Evolutionary conservation across 1,284 basidiomycete species (phyloP), one percentile per base, ranked within the genome.

Genomic region (Thelephora terrestris): DNA sequence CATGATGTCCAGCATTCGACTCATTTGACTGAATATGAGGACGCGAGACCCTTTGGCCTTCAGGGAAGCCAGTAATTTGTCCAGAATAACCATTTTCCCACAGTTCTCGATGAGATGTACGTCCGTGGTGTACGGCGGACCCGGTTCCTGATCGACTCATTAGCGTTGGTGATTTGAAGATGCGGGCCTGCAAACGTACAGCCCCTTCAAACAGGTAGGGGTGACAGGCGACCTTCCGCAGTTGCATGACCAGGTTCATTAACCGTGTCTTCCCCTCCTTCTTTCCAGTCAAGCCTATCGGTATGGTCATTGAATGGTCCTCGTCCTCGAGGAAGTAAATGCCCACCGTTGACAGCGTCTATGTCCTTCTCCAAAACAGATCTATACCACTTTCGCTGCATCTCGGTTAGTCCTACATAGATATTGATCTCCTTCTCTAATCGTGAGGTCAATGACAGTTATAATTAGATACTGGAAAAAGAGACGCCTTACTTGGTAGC

Each of bases 231-330:
- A 89, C 86, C 73, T 90, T 89, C 39, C 85, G 80, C 36, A 89
- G 75, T 76, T 99, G 96, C 96, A 99, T 99, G 54, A 99, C 96
- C 72, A 99, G 96, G 68, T 99, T 99, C 80, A 99, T 91, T 47
- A 99, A 68, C 25, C 94, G 75, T 3, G 94, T 98, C 71, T 98
- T 99, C 54, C 96, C 95, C 66, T 99, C 96, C 65, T 99, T 99
- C 77, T 97, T 98, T 14, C 91, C 91, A 1, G 91, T 89, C 23
- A 91, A 69, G 37, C 87, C 85, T 86, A 46, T 53, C 48, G 9
- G 2, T 10, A 25, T 23, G 6, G n/a, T 42, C 18, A 42, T 14
- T 16, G 18, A 17, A 10, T 5, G 23, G 38, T 20, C 14, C 10
- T 21, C 20, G n/a, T 21, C 20, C 18, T 18, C n/a, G 35, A 47